phyloP scores from a whole-genome alignment of 2,329 filamentous ascomycete genomes.

The Macrophomina tecta region DNA sequence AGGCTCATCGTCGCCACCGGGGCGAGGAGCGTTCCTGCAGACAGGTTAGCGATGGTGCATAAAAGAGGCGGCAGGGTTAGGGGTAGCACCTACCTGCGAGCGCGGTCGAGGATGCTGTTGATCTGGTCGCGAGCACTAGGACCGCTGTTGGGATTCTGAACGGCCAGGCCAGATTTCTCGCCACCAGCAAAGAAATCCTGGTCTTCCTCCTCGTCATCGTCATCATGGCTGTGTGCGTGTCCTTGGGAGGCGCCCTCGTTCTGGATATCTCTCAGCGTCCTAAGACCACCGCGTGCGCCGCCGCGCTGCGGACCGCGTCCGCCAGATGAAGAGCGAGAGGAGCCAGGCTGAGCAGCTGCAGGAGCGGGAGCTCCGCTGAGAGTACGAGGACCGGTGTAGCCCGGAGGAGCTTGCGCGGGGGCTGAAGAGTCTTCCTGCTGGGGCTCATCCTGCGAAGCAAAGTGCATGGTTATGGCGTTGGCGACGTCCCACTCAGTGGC shows the following conservation, averaged over 20 bases:
- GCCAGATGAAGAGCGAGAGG: conserved; percentile 37
- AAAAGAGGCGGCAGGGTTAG: not conserved
- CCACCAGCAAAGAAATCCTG: conserved; percentile 81
- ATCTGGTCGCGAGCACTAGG: conserved; percentile 51
- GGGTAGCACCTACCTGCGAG: conserved; percentile 48
- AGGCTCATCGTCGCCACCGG: conserved; percentile 59
- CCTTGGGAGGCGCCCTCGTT: conserved; percentile 43
- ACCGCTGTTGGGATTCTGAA: conserved; percentile 65
- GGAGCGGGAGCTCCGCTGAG: conserved; percentile 45
- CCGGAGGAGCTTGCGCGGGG: conserved; percentile 28
- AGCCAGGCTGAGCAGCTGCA: conserved; percentile 34
- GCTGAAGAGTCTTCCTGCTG: conserved; percentile 34
- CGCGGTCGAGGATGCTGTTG: conserved; percentile 56
- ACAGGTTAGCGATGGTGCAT: conserved; percentile 33
- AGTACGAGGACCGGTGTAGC: conserved; percentile 34
- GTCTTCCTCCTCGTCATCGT: conserved; percentile 64
- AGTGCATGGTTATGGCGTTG: conserved; percentile 53
- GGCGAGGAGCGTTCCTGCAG: conserved; percentile 66
- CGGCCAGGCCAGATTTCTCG: conserved; percentile 79
- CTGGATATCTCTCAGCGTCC: conserved; percentile 55
- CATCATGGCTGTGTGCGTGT: conserved; percentile 58
- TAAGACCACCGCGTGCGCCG: conserved; percentile 38
- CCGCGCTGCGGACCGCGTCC: conserved; percentile 39
- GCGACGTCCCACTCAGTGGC: conserved; percentile 54
- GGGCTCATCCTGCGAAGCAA: conserved; percentile 40